Evolutionary conservation across 2,329 filamentous ascomycete species (phyloP).

Genomic region (Calonectria naviculata): DNA sequence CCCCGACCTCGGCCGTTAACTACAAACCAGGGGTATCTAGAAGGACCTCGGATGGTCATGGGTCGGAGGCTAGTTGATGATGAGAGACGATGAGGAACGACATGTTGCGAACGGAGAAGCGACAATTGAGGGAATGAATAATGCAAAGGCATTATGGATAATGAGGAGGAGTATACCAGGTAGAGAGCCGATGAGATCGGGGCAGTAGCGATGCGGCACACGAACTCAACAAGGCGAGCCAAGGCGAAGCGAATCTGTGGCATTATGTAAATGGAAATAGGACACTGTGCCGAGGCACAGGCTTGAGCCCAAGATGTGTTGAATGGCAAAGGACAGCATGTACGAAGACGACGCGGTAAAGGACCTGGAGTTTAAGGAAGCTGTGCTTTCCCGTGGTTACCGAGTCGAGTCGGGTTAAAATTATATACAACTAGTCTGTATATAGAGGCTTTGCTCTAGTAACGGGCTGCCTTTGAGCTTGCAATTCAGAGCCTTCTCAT

Average conservation of each 20-base stretch:
- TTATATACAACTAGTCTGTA: not conserved
- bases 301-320: constrained; percentile 1
- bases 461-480: not conserved
- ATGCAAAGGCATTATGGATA: constrained; percentile 3
- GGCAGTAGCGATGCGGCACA: constrained; percentile 6
- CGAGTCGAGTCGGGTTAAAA: not conserved
- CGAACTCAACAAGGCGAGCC: constrained; percentile 8
- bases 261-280: constrained; percentile 17
- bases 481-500: not conserved
- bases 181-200: constrained; percentile 10
- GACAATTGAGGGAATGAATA: not conserved
- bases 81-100: not conserved
- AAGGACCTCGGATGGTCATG: not conserved
- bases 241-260: constrained; percentile 15
- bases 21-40: not conserved
- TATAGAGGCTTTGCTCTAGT: not conserved
- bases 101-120: not conserved
- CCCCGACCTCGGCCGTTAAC: not conserved
- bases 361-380: constrained; percentile 2
- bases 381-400: not conserved
- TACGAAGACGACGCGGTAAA: not conserved
- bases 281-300: constrained; percentile 14
- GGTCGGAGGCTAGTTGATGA: not conserved
- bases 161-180: not conserved
- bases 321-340: not conserved